phyloP scores from a whole-genome alignment of 345 rosid genomes.

The Arabis hirsuta region DNA sequence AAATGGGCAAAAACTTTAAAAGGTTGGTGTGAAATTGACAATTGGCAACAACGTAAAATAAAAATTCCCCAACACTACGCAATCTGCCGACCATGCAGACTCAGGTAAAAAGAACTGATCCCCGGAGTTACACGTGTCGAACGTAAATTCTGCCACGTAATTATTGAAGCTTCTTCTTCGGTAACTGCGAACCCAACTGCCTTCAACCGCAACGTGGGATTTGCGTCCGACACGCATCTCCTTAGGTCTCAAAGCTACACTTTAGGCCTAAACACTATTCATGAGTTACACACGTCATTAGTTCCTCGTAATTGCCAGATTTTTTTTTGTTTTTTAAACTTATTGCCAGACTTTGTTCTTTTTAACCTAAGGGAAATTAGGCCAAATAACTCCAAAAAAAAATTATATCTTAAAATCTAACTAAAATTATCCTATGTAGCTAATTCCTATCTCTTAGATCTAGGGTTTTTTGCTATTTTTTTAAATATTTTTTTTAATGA shows the following conservation, averaged over 20 bases:
- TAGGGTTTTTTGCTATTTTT: no score
- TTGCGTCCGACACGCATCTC: slow-evolving; percentile 36
- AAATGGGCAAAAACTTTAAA: background rate
- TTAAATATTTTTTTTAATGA: no score
- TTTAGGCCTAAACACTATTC: slow-evolving; percentile 22
- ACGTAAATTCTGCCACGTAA: background rate
- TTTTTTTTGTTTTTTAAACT: no score
- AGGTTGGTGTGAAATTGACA: slow-evolving; percentile 23
- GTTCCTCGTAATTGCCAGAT: slow-evolving; percentile 20
- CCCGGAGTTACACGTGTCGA: slow-evolving; percentile 16
- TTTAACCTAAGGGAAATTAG: background rate
- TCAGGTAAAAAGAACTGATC: background rate
- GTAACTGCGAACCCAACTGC: slow-evolving; percentile 32
- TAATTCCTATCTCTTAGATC: no score
- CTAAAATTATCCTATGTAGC: no score
- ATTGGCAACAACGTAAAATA: slow-evolving; percentile 15
- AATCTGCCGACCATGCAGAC: slow-evolving; percentile 44
- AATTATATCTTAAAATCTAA: no score
- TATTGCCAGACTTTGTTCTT: slow-evolving; percentile 10
- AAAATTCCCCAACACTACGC: slow-evolving; percentile 16
- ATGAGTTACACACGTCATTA: slow-evolving; percentile 14
- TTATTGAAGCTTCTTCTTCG: slow-evolving; percentile 17
- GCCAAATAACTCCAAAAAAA: no score
- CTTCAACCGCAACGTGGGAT: slow-evolving; percentile 34
- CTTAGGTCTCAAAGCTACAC: slow-evolving; percentile 17